phyloP scores from a whole-genome alignment of 495 filamentous ascomycete genomes.

The Astrothelium macrocarpum region DNA sequence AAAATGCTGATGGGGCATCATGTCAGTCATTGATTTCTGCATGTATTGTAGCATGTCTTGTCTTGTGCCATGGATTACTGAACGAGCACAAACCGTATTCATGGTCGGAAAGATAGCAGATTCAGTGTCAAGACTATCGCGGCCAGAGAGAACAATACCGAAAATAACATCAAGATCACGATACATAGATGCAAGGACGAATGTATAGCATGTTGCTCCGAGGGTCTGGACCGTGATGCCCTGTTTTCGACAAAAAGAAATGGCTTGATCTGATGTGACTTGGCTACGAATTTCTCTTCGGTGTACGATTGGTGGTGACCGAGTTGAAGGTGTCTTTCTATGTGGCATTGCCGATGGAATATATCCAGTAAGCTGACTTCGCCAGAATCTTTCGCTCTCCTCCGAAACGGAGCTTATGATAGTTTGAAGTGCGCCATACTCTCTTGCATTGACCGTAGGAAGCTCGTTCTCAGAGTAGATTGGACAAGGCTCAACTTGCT shows the following conservation, averaged over 20 bases:
- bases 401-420: neutral
- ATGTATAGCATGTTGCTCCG: constrained; percentile 55
- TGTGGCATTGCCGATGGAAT: neutral
- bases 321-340: neutral
- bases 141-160: constrained; percentile 61
- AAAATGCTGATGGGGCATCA: constrained; percentile 54
- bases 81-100: constrained; percentile 61
- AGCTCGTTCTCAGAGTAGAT: neutral
- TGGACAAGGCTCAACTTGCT: neutral
- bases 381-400: neutral
- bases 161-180: constrained; percentile 56
- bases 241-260: constrained; percentile 44
- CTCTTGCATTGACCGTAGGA: neutral
- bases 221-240: constrained; percentile 56
- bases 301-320: constrained; percentile 22
- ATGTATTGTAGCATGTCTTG: constrained; percentile 53
- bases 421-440: neutral
- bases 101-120: constrained; percentile 65
- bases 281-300: constrained; percentile 41
- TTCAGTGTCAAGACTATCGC: constrained; percentile 48
- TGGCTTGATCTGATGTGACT: constrained; percentile 28
- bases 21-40: constrained; percentile 41
- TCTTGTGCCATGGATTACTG: constrained; percentile 52
- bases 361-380: neutral
- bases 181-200: constrained; percentile 47